These are phyloP conservation scores for Xylaria sp. DNA, from an alignment of 2,329 filamentous ascomycete genomes.

Conservation along the genomic window DNA sequence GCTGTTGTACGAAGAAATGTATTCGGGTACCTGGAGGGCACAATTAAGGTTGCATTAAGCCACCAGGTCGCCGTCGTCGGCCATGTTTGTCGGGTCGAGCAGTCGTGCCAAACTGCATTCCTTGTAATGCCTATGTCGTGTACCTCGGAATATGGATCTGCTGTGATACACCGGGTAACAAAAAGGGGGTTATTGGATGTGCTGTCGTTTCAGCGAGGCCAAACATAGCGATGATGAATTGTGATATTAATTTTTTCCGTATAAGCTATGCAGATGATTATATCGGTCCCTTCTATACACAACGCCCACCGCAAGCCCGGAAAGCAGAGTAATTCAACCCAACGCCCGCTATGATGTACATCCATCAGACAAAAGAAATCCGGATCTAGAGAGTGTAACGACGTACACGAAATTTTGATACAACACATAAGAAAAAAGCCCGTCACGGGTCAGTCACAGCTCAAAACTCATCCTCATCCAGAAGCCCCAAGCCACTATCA, in stretches of 20 bases:
- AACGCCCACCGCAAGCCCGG: background rate
- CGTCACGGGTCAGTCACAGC: slow-evolving; percentile 35
- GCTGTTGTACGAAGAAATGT: background rate
- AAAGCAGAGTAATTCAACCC: background rate
- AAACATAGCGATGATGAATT: background rate
- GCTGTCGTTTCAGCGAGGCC: background rate
- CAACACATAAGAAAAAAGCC: slow-evolving; percentile 36
- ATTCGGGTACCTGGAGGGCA: background rate
- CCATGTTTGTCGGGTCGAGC: background rate
- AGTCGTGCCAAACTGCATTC: background rate
- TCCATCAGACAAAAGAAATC: slow-evolving; percentile 30
- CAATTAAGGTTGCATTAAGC: slow-evolving; percentile 8
- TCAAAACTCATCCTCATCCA: slow-evolving; percentile 64
- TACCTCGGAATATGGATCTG: background rate
- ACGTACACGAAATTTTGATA: slow-evolving; percentile 5
- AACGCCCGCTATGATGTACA: slow-evolving; percentile 9
- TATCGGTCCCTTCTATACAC: background rate
- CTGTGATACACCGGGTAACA: slow-evolving; percentile 1
- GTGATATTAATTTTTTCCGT: background rate
- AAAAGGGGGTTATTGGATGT: background rate
- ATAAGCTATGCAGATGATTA: background rate
- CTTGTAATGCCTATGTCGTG: background rate
- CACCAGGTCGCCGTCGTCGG: background rate
- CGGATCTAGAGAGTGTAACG: slow-evolving; percentile 1
- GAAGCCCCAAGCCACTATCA: slow-evolving; percentile 66